Evolutionary conservation across 2,329 filamentous ascomycete genomes (phyloP).

Genomic region (Penicillium sp.): DNA sequence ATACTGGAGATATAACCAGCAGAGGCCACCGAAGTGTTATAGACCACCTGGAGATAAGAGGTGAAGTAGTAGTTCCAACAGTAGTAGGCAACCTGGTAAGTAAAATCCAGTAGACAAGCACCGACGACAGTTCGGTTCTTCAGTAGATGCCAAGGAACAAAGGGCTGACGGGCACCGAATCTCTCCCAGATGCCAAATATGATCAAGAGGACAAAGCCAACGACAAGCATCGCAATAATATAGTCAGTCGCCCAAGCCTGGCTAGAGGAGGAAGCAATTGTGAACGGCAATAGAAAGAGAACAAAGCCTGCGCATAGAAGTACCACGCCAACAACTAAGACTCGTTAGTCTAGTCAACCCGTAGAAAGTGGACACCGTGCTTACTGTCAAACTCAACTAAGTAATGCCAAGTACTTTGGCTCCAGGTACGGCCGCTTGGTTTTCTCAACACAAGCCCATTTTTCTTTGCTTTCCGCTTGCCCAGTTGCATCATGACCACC

Average conservation of each 20-base stretch:
- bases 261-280: constrained; percentile 42
- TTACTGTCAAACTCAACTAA: constrained; percentile 58
- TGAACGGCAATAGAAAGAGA: constrained; percentile 65
- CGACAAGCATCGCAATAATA: constrained; percentile 51
- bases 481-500: constrained; percentile 51
- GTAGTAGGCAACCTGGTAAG: constrained; percentile 32
- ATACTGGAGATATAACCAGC: constrained; percentile 48
- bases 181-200: constrained; percentile 57
- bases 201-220: constrained; percentile 56
- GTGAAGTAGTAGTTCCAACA: constrained; percentile 33
- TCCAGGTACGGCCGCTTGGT: constrained; percentile 33
- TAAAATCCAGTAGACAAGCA: constrained; percentile 29
- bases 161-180: constrained; percentile 51
- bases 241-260: constrained; percentile 42
- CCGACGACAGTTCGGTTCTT: constrained; percentile 23
- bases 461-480: constrained; percentile 56
- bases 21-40: constrained; percentile 29
- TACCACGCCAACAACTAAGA: constrained; percentile 54
- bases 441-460: constrained; percentile 50
- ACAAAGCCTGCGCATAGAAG: constrained; percentile 60
- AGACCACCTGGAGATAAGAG: constrained; percentile 26
- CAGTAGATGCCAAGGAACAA: constrained; percentile 57
- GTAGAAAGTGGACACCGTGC: no score
- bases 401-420: constrained; percentile 53
- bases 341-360: not conserved